Conservation (phyloP, 2,329 filamentous ascomycete species). For the Juglanconis sp. region DNA sequence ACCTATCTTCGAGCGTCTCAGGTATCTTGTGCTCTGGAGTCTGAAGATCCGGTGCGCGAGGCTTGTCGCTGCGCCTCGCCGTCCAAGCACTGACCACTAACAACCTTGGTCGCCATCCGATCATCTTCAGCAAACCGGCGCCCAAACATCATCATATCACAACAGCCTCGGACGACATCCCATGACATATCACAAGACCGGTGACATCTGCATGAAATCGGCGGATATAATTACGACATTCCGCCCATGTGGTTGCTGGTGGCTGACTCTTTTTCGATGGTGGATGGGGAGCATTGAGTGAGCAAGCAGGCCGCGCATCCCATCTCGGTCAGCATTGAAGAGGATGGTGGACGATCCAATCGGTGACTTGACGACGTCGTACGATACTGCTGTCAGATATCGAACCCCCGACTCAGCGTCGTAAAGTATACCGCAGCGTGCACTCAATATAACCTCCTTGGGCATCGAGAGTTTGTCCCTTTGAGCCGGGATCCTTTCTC, state of each 20-base stretch:
- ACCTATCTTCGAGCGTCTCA: too few species aligned
- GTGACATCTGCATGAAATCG: not conserved
- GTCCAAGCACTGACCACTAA: not conserved
- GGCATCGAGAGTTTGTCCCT: too few species aligned
- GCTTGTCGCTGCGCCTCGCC: not conserved
- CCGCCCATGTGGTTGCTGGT: not conserved
- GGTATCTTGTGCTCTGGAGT: not conserved
- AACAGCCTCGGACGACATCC: not conserved
- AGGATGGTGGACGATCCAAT: too few species aligned
- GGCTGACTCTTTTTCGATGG: not conserved
- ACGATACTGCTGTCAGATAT: too few species aligned
- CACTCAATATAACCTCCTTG: too few species aligned
- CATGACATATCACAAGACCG: slow-evolving; percentile 8
- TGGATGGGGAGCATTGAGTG: not conserved
- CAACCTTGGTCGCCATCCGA: not conserved
- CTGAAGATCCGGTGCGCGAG: not conserved
- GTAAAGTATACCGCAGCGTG: too few species aligned
- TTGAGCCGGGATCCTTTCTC: too few species aligned
- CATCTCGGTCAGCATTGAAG: too few species aligned
- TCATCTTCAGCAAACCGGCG: not conserved
- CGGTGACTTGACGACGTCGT: too few species aligned
- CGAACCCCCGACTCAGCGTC: too few species aligned
- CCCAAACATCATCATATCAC: not conserved
- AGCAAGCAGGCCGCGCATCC: not conserved
- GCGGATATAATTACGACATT: not conserved